phyloP scores from a whole-genome alignment of 176 grass and related monocot species.

The Poa pratensis region DNA sequence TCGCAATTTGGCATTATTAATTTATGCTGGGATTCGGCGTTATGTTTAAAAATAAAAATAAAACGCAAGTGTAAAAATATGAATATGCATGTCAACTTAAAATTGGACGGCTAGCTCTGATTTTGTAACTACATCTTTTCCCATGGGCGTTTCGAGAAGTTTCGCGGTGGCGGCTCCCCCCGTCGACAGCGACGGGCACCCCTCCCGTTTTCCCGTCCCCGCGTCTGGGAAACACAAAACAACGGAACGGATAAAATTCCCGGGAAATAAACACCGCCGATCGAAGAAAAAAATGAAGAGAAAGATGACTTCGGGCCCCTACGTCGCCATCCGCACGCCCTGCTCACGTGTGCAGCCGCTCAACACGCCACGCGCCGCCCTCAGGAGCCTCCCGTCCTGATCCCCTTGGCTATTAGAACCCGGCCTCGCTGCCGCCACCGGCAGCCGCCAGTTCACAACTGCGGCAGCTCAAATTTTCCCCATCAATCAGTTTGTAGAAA shows the following conservation, averaged over 20 bases:
- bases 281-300: neutral
- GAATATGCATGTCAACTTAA: too few relatives aligned
- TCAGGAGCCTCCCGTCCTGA: slow-evolving; percentile 29
- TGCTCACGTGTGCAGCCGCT: slow-evolving; percentile 17
- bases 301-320: neutral
- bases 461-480: slow-evolving; percentile 15
- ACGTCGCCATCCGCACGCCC: neutral
- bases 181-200: neutral
- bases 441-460: slow-evolving; percentile 54
- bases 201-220: slow-evolving; percentile 56
- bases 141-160: neutral
- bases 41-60: too few relatives aligned
- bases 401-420: slow-evolving; percentile 33
- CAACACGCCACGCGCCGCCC: slow-evolving; percentile 15
- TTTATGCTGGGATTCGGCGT: too few relatives aligned
- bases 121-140: too few relatives aligned
- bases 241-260: slow-evolving; percentile 25
- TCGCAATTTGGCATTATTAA: too few relatives aligned
- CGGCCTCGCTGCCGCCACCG: slow-evolving; percentile 10
- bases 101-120: too few relatives aligned
- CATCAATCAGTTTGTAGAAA: neutral
- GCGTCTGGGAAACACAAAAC: slow-evolving; percentile 27
- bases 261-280: neutral
- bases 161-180: slow-evolving; percentile 1
- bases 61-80: too few relatives aligned